Conservation (phyloP, 2,329 filamentous ascomycete genomes). For the Pestalotiopsis sp. region DNA sequence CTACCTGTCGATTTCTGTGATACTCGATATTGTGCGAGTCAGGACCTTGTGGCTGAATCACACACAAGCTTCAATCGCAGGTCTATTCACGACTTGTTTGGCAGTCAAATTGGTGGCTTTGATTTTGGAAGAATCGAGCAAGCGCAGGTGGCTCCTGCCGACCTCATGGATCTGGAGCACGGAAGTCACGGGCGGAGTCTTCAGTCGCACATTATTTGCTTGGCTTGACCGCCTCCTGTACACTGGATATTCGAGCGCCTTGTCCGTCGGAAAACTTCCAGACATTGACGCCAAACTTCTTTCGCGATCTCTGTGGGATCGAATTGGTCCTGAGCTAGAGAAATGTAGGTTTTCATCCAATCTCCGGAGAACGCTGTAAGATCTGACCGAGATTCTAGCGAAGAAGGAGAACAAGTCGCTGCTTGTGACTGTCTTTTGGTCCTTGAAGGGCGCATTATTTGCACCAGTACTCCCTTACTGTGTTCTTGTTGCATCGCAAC, state of each 20-base stretch:
- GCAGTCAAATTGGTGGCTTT: conserved; percentile 14
- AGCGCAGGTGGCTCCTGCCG: conserved; percentile 1
- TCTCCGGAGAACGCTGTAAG: too few relatives aligned
- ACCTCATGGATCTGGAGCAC: conserved; percentile 10
- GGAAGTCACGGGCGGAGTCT: conserved; percentile 29
- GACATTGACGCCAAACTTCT: conserved; percentile 15
- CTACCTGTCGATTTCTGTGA: conserved; percentile 18
- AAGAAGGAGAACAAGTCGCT: not conserved
- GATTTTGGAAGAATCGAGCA: conserved; percentile 12
- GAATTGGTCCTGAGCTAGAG: not conserved
- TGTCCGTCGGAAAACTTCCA: conserved; percentile 15
- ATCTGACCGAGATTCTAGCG: not conserved
- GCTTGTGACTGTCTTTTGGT: conserved; percentile 6
- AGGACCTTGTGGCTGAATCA: conserved; percentile 18
- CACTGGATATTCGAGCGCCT: conserved; percentile 15
- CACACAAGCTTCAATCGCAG: not conserved
- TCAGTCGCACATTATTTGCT: conserved; percentile 24
- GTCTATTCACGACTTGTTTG: conserved; percentile 6
- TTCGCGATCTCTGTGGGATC: conserved; percentile 5
- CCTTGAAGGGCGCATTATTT: conserved; percentile 14
- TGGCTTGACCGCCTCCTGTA: conserved; percentile 24
- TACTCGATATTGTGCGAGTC: conserved; percentile 18
- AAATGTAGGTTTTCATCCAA: conserved; percentile 4
- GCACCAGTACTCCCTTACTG: conserved; percentile 26
- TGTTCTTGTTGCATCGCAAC: conserved; percentile 26